Conservation (phyloP, 192 early-diverging fungal genomes). For the Pilobolus umbonatus region DNA sequence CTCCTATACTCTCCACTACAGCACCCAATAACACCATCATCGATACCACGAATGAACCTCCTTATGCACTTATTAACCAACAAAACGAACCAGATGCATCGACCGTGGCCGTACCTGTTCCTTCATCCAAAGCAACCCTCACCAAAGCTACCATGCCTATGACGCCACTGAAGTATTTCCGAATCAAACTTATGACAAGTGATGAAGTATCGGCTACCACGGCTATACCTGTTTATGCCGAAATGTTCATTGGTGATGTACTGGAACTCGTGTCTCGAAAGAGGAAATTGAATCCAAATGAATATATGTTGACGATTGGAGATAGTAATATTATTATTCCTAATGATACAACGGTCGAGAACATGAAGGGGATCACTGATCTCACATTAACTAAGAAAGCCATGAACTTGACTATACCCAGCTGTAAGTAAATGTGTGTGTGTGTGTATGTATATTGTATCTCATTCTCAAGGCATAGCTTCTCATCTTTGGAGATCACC, state of each 20-base stretch:
- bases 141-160: conserved; percentile 38
- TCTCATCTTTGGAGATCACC: conserved; percentile 36
- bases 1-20: not conserved
- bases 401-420: conserved; percentile 31
- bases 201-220: conserved; percentile 87
- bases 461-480: not conserved
- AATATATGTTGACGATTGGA: conserved; percentile 85
- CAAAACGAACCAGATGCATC: conserved; percentile 22
- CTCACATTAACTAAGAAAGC: conserved; percentile 69
- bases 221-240: conserved; percentile 70
- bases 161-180: conserved; percentile 39
- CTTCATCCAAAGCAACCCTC: conserved; percentile 33
- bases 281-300: conserved; percentile 76
- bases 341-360: conserved; percentile 75
- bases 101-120: conserved; percentile 31
- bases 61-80: not conserved
- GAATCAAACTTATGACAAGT: conserved; percentile 47
- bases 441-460: not conserved
- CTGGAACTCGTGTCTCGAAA: conserved; percentile 84
- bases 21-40: not conserved
- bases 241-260: conserved; percentile 73
- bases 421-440: conserved; percentile 16
- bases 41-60: not conserved
- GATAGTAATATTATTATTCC: conserved; percentile 68
- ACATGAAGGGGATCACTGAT: conserved; percentile 54